These are phyloP conservation scores for Alternaria gansuensis DNA, from an alignment of 2,329 filamentous ascomycete species.

Conservation along the genomic window DNA sequence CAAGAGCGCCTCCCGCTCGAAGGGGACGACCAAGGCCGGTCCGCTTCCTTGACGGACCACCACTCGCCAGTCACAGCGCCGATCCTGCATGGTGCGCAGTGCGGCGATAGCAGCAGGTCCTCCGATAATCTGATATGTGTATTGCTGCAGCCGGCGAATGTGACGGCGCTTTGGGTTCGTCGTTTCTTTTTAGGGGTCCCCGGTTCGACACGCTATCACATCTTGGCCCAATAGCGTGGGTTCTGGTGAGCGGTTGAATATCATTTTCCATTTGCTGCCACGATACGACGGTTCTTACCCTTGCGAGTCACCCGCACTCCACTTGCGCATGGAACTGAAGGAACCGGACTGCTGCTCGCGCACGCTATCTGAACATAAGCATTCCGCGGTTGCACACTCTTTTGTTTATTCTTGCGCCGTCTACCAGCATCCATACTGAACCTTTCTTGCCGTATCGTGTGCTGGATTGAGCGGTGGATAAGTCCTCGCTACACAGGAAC, in stretches of 20 bases:
- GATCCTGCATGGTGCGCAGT: constrained; percentile 35
- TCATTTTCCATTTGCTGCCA: constrained; percentile 48
- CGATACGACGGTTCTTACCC: constrained; percentile 42
- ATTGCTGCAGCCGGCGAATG: constrained; percentile 38
- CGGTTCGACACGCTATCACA: constrained; percentile 47
- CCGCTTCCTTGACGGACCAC: constrained; percentile 35
- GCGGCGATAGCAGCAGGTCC: constrained; percentile 23
- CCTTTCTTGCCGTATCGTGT: constrained; percentile 17
- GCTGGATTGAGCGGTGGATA: constrained; percentile 34
- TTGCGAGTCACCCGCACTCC: constrained; percentile 45
- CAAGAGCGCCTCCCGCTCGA: constrained; percentile 46
- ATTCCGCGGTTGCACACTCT: constrained; percentile 16
- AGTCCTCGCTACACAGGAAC: constrained; percentile 36
- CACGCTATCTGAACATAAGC: constrained; percentile 36
- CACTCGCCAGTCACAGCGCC: constrained; percentile 41
- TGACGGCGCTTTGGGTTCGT: constrained; percentile 42
- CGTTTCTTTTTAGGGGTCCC: constrained; percentile 34
- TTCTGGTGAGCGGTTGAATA: constrained; percentile 48
- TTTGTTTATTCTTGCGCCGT: constrained; percentile 12
- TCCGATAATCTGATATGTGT: constrained; percentile 30
- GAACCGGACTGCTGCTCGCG: constrained; percentile 42
- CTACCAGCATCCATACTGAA: constrained; percentile 23
- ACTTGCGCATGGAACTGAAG: constrained; percentile 46
- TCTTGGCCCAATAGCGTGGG: constrained; percentile 52
- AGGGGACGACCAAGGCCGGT: constrained; percentile 30